Conservation (phyloP, 169 alveolate species). For the Babesia gibsoni region DNA sequence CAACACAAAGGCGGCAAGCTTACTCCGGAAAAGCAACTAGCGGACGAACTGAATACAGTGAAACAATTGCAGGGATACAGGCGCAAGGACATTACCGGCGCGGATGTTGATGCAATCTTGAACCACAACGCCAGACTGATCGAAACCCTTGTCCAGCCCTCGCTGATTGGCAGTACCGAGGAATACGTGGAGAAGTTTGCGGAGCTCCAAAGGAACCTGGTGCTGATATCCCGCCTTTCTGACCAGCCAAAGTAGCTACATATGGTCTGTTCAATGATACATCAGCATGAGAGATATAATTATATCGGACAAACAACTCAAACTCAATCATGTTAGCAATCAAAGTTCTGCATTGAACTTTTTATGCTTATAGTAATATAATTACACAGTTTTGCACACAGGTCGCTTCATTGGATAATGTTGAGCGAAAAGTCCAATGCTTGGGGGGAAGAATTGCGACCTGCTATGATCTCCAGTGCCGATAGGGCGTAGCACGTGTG, state of each 20-base stretch:
- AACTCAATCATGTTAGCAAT: background rate
- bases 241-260: constrained; percentile 42
- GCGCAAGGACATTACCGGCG: background rate
- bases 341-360: background rate
- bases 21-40: background rate
- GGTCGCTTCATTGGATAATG: background rate
- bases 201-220: constrained; percentile 26
- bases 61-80: background rate
- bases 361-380: background rate
- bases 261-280: too few species aligned
- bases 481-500: constrained; percentile 93
- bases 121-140: constrained; percentile 12
- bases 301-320: background rate
- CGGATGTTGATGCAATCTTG: constrained; percentile 14
- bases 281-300: too few species aligned
- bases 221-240: constrained; percentile 27
- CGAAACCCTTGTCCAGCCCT: background rate
- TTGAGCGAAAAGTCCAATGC: background rate
- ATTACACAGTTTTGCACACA: background rate
- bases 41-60: background rate
- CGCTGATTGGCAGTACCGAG: background rate
- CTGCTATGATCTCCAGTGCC: constrained; percentile 77
- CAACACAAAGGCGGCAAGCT: too few species aligned
- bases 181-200: constrained; percentile 1
- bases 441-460: too few species aligned